These are phyloP conservation scores for Solanum lycopersicoides DNA, from an alignment of 257 asterid genomes.

Conservation along the genomic window DNA sequence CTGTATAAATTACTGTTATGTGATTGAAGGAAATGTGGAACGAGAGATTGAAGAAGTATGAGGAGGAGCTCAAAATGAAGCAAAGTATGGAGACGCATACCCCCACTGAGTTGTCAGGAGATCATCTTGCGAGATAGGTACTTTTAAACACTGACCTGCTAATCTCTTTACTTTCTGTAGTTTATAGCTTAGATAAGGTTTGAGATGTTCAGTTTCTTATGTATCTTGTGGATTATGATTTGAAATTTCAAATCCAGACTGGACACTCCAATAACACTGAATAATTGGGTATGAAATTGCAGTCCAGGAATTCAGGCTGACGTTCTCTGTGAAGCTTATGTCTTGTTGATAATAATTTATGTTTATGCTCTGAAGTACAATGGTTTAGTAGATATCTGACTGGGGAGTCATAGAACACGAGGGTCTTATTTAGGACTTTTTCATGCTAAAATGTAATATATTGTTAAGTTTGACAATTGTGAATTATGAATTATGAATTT, in stretches of 20 bases:
- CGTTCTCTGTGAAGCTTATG: background rate
- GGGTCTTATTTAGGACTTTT: background rate
- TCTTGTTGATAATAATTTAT: background rate
- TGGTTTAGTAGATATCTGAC: background rate
- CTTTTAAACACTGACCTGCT: background rate
- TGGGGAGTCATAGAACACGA: background rate
- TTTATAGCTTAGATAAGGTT: background rate
- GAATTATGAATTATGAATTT: background rate
- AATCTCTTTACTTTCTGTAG: background rate
- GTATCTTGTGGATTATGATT: background rate
- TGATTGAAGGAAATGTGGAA: background rate
- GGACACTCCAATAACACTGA: background rate
- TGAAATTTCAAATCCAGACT: background rate
- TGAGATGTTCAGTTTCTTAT: background rate
- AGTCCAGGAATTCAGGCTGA: background rate
- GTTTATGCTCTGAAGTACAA: background rate
- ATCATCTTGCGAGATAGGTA: slow-evolving; percentile 13
- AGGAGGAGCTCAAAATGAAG: slow-evolving; percentile 54
- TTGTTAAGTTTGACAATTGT: background rate
- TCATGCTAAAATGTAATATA: background rate
- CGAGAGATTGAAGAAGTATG: slow-evolving; percentile 72
- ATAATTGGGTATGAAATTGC: background rate
- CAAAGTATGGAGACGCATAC: slow-evolving; percentile 25
- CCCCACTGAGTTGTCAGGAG: slow-evolving; percentile 36
- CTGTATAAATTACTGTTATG: background rate